Conservation (phyloP, 441 rosid species). For the Aleurites moluccanus region DNA sequence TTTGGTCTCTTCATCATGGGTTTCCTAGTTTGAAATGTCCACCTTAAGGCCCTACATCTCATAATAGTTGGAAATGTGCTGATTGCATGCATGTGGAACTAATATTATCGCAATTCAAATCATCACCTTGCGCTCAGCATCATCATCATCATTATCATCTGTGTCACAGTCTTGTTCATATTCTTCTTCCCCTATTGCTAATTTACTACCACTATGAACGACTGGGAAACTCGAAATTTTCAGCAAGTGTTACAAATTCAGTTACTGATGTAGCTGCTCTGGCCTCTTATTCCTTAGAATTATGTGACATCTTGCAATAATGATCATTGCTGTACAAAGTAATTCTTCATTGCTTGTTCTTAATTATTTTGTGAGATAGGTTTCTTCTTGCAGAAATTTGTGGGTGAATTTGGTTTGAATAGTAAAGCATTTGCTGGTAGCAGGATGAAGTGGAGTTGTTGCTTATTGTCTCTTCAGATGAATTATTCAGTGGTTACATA, state of each 20-base stretch:
- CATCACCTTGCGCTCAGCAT: too few species aligned
- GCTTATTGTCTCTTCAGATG: slow-evolving; percentile 7
- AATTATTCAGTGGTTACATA: background rate
- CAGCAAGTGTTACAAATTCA: background rate
- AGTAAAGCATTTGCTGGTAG: slow-evolving; percentile 2
- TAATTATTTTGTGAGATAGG: slow-evolving; percentile 3
- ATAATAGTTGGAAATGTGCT: background rate
- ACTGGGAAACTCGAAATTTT: background rate
- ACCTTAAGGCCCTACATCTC: slow-evolving; percentile 5
- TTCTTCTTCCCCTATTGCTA: slow-evolving; percentile 6
- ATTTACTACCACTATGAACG: background rate
- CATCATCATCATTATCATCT: too few species aligned
- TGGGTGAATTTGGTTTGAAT: background rate
- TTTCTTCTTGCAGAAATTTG: slow-evolving; percentile 19
- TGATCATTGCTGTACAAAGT: background rate
- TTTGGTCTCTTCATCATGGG: background rate
- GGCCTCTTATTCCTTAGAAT: background rate
- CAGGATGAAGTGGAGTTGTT: background rate
- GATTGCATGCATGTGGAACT: background rate
- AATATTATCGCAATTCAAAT: background rate
- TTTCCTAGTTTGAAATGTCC: background rate
- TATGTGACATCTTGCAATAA: background rate
- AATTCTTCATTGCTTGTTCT: too few species aligned
- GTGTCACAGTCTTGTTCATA: background rate
- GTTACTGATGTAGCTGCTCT: background rate